A percentile compares a stretch with the other conserved stretches of the same genome.
phyloP scores from a whole-genome alignment of 2,329 filamentous ascomycete genomes.

The Sporothrix brunneoviolacea region DNA sequence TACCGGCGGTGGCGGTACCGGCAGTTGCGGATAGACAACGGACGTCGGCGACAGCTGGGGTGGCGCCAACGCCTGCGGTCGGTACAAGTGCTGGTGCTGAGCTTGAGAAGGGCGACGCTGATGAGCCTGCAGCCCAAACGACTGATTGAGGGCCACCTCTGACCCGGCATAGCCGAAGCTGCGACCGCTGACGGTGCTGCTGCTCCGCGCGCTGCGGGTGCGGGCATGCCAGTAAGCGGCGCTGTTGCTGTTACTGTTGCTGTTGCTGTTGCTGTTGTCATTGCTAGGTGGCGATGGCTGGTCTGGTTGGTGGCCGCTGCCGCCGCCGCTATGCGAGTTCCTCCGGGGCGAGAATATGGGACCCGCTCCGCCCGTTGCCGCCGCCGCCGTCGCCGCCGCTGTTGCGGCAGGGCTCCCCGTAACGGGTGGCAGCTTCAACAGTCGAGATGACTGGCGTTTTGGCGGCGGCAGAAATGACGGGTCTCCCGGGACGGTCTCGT shows the following conservation, averaged over 20 bases:
- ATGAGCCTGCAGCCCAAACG: constrained; percentile 17
- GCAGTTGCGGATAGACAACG: constrained; percentile 13
- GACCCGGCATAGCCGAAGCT: constrained; percentile 28
- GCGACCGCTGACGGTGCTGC: constrained; percentile 36
- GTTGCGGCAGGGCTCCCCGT: constrained; percentile 24
- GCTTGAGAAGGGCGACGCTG: constrained; percentile 5
- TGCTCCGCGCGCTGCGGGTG: constrained; percentile 42
- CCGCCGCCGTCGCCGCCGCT: constrained; percentile 6
- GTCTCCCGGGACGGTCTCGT: constrained; percentile 54
- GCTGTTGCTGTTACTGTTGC: constrained; percentile 8
- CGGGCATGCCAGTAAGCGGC: constrained; percentile 29
- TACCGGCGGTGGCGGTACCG: constrained; percentile 16
- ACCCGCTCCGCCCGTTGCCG: not conserved
- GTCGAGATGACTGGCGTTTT: constrained; percentile 46
- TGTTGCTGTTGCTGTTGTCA: too few species aligned
- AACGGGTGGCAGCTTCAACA: constrained; percentile 42
- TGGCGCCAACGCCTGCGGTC: constrained; percentile 9
- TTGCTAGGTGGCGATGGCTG: not conserved
- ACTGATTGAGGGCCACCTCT: constrained; percentile 26
- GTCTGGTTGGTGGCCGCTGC: not conserved
- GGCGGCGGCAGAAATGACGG: constrained; percentile 49
- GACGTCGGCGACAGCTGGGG: not conserved
- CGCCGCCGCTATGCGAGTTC: constrained; percentile 22
- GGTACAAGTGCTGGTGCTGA: not conserved
- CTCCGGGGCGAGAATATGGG: not conserved